Percentiles rank a stretch among this genome's conserved stretches.
These are phyloP conservation scores for Saussurea involucrata DNA, from an alignment of 129 eudicot genomes.

Conservation along the genomic window DNA sequence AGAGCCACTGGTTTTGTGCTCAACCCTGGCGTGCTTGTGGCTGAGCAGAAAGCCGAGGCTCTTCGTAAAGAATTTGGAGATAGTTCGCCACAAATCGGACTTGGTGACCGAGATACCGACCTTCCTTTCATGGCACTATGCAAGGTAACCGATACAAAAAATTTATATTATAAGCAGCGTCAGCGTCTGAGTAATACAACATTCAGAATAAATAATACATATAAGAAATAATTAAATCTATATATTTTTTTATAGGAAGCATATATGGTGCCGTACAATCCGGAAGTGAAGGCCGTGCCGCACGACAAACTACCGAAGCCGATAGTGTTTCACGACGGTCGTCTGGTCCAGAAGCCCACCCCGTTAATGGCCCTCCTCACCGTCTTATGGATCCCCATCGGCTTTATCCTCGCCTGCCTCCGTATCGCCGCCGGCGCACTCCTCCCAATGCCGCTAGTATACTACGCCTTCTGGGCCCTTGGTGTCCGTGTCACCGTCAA, in stretches of 20 bases:
- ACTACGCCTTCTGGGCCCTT: conserved; percentile 71
- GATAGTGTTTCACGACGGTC: conserved; percentile 70
- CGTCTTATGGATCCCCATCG: conserved; percentile 58
- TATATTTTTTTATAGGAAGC: conserved; percentile 39
- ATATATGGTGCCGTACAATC: conserved; percentile 46
- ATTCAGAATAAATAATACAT: too few species aligned
- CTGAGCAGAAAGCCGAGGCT: conserved; percentile 44
- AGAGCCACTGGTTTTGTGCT: conserved; percentile 58
- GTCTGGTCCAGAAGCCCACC: conserved; percentile 59
- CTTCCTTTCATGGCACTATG: conserved; percentile 56
- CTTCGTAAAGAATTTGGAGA: conserved; percentile 43
- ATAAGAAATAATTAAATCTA: background rate
- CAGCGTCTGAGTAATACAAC: too few species aligned
- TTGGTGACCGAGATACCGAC: conserved; percentile 63
- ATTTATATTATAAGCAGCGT: too few species aligned
- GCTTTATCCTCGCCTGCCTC: conserved; percentile 49
- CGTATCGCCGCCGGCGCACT: conserved; percentile 59
- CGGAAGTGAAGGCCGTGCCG: conserved; percentile 49
- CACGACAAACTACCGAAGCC: conserved; percentile 56
- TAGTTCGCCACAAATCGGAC: conserved; percentile 42
- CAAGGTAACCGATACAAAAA: conserved; percentile 39
- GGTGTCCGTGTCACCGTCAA: conserved; percentile 59
- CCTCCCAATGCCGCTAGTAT: conserved; percentile 66
- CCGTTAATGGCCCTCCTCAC: conserved; percentile 51
- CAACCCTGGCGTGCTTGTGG: conserved; percentile 55